These are phyloP conservation scores for Plectosphaerella sp. DNA, from an alignment of 2,329 filamentous ascomycete species.

Conservation along the genomic window DNA sequence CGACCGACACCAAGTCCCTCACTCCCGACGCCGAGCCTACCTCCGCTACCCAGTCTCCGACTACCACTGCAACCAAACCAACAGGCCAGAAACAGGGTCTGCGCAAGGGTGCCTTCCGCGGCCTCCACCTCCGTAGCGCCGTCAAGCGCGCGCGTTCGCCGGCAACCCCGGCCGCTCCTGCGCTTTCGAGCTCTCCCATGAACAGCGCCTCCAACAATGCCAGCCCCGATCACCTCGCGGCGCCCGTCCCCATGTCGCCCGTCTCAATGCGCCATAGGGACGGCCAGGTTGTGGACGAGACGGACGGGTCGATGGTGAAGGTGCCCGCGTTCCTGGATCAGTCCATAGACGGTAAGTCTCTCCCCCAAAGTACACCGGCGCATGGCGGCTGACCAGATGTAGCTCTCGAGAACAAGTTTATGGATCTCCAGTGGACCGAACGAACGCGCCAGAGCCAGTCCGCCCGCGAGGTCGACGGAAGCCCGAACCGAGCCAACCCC, in stretches of 20 bases:
- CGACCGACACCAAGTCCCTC: constrained; percentile 28
- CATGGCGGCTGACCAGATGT: constrained; percentile 3
- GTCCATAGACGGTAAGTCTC: constrained; percentile 28
- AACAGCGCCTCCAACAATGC: constrained; percentile 30
- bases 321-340: constrained; percentile 35
- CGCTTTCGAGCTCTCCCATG: constrained; percentile 7
- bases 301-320: constrained; percentile 10
- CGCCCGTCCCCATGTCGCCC: constrained; percentile 8
- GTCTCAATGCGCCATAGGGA: constrained; percentile 6
- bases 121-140: constrained; percentile 38
- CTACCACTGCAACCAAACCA: constrained; percentile 11
- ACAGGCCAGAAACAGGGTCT: constrained; percentile 16
- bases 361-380: constrained; percentile 3
- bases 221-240: constrained; percentile 15
- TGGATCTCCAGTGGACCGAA: constrained; percentile 50
- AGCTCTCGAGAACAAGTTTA: constrained; percentile 34
- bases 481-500: constrained; percentile 12
- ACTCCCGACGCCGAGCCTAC: constrained; percentile 13
- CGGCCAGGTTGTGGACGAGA: constrained; percentile 6
- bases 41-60: constrained; percentile 16
- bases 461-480: constrained; percentile 26
- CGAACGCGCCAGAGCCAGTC: constrained; percentile 37
- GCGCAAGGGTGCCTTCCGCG: constrained; percentile 36
- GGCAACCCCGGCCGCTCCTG: constrained; percentile 15
- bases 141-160: constrained; percentile 44